Base-by-base conservation (phyloP, 164 flowering plant genomes). In the Piper betle region DNA sequence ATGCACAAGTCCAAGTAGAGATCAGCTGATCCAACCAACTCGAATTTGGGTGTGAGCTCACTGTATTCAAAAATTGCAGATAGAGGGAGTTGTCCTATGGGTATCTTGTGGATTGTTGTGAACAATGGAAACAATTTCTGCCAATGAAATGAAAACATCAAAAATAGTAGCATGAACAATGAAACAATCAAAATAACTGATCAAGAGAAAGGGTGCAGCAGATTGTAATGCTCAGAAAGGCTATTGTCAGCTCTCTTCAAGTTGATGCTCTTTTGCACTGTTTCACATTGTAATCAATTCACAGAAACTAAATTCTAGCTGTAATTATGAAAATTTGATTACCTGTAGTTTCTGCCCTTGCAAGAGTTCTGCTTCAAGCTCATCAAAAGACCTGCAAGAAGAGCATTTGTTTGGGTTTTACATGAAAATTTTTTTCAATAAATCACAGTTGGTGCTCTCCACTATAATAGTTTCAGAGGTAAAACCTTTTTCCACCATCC, bases 301-400 rank as follows among this genome's bases (percentile, higher is more conserved):
- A 25, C 33, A 25, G 33, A 25, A 25, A 25, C 33, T 25, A 46
- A 15, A 46, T 46, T 46, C 11, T 15, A 46, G 10, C 2, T 46
- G 15, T 3, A 46, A 9, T 46, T 58, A 58, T 11, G 46, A 12
- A 18, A 25, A 18, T 39, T 37, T 53, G 38, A 61, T 12, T 71
- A 86, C 98, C 96, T 92, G 98, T 66, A 92, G 68, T 73, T 93
- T 93, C 60, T 93, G 99, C 63, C 99, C 99, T 57, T 85, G 85
- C 78, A 93, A 64, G 84, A 93, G 77, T 74, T 90, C 94, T 53
- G 96, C 89, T 81, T 93, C 98, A 59, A 93, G 94, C 73, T 87
- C 96, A 64, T 90, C 92, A 46, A 93, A 93, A 33, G 97, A 85
- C 76, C 97, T 91, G 78, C 41, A 60, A 15, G 55, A 20, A 62